These are phyloP conservation scores for Trametes villosa DNA, from an alignment of 768 basidiomycete genomes.

Conservation along the genomic window DNA sequence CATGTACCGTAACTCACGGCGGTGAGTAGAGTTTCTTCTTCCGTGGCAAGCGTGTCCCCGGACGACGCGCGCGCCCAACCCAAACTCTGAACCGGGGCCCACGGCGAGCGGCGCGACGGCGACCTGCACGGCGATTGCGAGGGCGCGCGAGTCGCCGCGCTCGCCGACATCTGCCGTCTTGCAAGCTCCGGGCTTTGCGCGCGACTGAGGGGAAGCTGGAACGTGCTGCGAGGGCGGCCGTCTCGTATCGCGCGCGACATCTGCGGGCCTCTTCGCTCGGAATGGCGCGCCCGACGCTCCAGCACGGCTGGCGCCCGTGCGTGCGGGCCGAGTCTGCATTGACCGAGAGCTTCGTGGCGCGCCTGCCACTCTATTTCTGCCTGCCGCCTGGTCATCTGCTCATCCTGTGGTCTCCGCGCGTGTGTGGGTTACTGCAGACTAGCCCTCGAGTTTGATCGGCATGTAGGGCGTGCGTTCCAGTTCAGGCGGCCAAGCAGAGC, in stretches of 20 bases:
- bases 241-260: constrained; percentile 2
- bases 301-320: background rate
- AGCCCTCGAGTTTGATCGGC: background rate
- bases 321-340: constrained; percentile 5
- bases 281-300: constrained; percentile 4
- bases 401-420: background rate
- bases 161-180: too few species aligned
- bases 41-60: too few species aligned
- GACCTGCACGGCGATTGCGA: too few species aligned
- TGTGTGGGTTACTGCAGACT: background rate
- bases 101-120: too few species aligned
- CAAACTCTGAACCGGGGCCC: too few species aligned
- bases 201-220: background rate
- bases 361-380: too few species aligned
- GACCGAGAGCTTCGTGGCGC: constrained; percentile 9
- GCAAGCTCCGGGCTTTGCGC: too few species aligned
- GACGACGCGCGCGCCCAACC: too few species aligned
- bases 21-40: too few species aligned
- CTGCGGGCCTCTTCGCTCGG: background rate
- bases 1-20: too few species aligned
- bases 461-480: background rate
- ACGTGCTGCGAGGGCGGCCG: background rate
- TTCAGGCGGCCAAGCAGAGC: too few species aligned
- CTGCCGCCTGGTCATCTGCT: background rate
- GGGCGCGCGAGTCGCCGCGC: too few species aligned